Base-by-base conservation (phyloP, 2,329 filamentous ascomycete species). In the Septoria petroselini region DNA sequence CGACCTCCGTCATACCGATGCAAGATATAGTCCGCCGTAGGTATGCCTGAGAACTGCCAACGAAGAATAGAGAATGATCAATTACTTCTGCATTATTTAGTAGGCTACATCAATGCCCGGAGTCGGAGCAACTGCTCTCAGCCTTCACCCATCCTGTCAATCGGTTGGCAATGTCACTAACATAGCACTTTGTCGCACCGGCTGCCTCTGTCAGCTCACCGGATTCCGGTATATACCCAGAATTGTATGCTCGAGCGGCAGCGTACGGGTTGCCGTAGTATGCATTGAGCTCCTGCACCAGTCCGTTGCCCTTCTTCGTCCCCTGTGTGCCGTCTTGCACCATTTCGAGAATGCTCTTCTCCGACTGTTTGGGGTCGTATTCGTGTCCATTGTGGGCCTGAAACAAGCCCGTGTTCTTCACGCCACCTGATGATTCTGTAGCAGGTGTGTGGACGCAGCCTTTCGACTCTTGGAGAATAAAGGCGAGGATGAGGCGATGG, bases 151-250 rank as follows among this genome's bases (percentile, higher is more conserved):
- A 74, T 15, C 72, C 70, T 5, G 67, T 65, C 47, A 76, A 65
- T 38, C 73, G 68, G 58, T 77, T 76, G 41, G 77, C 76, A 57
- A 79, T 65, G 55, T 79, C 77, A 12, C 65, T 70, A 17, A 71
- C 68, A 59, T 80, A 80, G 67, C 76, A 79, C 50, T 72, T 71
- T 8, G 74, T 76, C 4, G 69, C 71, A 59, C 75, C 68, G 29
- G 71, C 72, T 3, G 75, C 67, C 39, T 69, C 65, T 29, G 69
- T 66, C 15, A 76, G 56, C 54, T 76, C 69, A 23, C 63, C 66
- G 44, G 61, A 65, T 7, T 52, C 52, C 5, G 59, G 57, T 1
- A 58, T 52, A n/a, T 55, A 58, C 12, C 75, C 75, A 25, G 40
- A 49, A 18, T 57, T 57, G 18, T 57, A 57, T 4, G 17, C 50